Conservation (phyloP, 2,329 filamentous ascomycete species). For the Incumbomyces lentus region DNA sequence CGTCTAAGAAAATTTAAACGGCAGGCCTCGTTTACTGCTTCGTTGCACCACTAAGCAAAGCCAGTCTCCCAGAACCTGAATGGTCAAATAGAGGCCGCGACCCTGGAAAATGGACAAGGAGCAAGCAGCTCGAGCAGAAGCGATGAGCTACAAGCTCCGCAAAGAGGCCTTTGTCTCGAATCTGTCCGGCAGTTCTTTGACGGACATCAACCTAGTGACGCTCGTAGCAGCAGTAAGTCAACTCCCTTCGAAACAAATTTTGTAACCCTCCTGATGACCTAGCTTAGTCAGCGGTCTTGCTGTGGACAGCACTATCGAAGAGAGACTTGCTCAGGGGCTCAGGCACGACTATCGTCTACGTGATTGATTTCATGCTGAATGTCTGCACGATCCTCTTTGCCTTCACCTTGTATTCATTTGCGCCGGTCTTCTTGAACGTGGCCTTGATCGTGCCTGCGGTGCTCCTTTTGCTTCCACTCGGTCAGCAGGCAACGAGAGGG, state of each 20-base stretch:
- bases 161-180: constrained; percentile 96
- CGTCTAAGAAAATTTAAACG: too few species aligned
- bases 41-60: too few species aligned
- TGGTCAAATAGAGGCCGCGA: too few species aligned
- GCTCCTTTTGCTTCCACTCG: constrained; percentile 36
- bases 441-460: constrained; percentile 63
- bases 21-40: too few species aligned
- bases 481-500: not conserved
- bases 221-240: constrained; percentile 68
- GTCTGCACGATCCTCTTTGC: constrained; percentile 72
- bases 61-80: too few species aligned
- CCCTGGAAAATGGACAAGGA: not conserved
- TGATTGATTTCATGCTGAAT: constrained; percentile 81
- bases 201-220: constrained; percentile 79
- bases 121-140: constrained; percentile 1
- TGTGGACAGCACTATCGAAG: constrained; percentile 83
- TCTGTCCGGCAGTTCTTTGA: constrained; percentile 68
- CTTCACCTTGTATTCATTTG: constrained; percentile 70
- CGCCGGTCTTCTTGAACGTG: constrained; percentile 61
- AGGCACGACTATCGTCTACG: constrained; percentile 56
- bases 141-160: constrained; percentile 65
- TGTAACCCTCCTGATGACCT: constrained; percentile 16
- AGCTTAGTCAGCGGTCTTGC: constrained; percentile 61
- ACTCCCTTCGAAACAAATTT: not conserved
- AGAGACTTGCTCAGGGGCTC: constrained; percentile 74